phyloP scores from a whole-genome alignment of 352 stramenopile genomes.

The Blastocystis hominis region DNA sequence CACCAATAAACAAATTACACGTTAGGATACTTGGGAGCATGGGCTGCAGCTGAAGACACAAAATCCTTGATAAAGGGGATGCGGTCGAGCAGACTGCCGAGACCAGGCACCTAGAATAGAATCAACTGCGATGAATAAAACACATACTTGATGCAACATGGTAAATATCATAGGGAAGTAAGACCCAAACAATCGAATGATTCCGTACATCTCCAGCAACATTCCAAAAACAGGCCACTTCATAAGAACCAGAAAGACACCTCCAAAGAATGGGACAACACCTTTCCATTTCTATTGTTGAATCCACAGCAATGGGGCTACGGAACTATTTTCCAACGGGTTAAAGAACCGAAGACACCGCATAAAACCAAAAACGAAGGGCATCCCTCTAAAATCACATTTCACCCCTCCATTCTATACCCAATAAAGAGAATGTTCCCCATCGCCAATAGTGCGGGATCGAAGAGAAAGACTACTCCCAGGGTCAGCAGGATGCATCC shows the following conservation, averaged over 20 bases:
- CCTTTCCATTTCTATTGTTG: conserved; percentile 49
- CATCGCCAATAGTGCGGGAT: conserved; percentile 46
- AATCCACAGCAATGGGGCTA: neutral
- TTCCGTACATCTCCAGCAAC: conserved; percentile 28
- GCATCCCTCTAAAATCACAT: neutral
- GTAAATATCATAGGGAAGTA: conserved; percentile 46
- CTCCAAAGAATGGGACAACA: conserved; percentile 13
- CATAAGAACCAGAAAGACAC: conserved; percentile 17
- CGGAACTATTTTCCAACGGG: neutral
- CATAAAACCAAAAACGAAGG: conserved; percentile 58
- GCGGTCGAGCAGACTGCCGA: neutral
- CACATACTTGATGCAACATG: conserved; percentile 18
- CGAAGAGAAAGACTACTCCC: conserved; percentile 44
- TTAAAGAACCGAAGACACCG: conserved; percentile 54
- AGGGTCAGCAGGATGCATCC: conserved; percentile 18
- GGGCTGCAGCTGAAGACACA: neutral
- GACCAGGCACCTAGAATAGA: neutral
- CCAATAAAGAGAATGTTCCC: conserved; percentile 56
- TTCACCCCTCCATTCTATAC: neutral
- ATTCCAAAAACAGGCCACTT: conserved; percentile 31
- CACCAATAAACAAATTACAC: neutral
- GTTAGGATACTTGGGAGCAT: conserved; percentile 43
- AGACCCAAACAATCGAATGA: conserved; percentile 25
- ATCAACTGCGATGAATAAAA: neutral
- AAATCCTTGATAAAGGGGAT: conserved; percentile 39